Evolutionary conservation across 768 basidiomycete genomes (phyloP).

Genomic region (Boletellus emodensis): DNA sequence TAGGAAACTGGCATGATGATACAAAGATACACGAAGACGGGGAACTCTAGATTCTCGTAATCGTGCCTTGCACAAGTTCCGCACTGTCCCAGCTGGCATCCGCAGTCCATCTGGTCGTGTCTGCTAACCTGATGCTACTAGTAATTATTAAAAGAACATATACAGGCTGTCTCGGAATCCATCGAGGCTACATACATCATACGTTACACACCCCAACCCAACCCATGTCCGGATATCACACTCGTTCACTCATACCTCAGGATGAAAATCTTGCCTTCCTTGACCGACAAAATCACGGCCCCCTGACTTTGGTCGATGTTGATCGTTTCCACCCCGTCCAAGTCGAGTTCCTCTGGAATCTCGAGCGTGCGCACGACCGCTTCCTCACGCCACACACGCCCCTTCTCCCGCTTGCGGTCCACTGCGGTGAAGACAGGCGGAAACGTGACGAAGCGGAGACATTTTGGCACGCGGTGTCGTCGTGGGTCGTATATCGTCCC

Average conservation of each 20-base stretch:
- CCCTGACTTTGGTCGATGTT: slow-evolving; percentile 78
- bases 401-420: slow-evolving; percentile 17
- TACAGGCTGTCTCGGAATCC: neutral
- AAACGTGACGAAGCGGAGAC: slow-evolving; percentile 68
- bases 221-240: too few species aligned
- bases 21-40: too few species aligned
- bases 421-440: slow-evolving; percentile 41
- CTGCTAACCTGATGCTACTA: neutral
- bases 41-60: too few species aligned
- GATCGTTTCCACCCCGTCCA: slow-evolving; percentile 67
- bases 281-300: slow-evolving; percentile 64
- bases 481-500: slow-evolving; percentile 23
- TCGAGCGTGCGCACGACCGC: slow-evolving; percentile 56
- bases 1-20: too few species aligned
- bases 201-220: neutral
- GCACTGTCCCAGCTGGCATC: too few species aligned
- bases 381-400: slow-evolving; percentile 30
- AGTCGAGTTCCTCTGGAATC: slow-evolving; percentile 60
- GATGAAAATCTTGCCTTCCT: slow-evolving; percentile 68
- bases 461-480: slow-evolving; percentile 38
- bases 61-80: too few species aligned
- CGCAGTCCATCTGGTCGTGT: neutral
- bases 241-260: slow-evolving; percentile 51
- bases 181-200: neutral
- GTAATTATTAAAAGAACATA: neutral